A percentile compares a stretch with the other conserved stretches of the same genome.
These are phyloP conservation scores for Polychytrium aggregatum DNA, from an alignment of 192 early-diverging fungal genomes.

Conservation along the genomic window DNA sequence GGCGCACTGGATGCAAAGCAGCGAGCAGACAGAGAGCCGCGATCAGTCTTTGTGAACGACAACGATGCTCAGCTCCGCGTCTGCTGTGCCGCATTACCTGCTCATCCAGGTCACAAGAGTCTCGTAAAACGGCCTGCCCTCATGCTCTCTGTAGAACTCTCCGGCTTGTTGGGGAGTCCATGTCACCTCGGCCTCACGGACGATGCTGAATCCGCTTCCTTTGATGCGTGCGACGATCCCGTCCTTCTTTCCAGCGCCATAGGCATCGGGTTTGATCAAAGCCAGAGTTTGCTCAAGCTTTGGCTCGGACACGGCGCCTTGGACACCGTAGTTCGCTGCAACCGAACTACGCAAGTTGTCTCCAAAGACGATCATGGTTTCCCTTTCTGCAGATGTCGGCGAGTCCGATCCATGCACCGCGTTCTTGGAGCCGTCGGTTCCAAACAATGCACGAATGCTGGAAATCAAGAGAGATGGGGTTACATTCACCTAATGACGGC, in stretches of 20 bases:
- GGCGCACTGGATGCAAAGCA: constrained; percentile 19
- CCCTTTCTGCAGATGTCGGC: constrained; percentile 13
- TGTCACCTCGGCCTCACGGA: constrained; percentile 25
- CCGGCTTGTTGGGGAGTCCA: constrained; percentile 18
- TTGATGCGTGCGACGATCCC: constrained; percentile 28
- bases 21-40: constrained; percentile 26
- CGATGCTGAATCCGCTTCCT: constrained; percentile 24
- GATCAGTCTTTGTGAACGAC: neutral
- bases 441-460: constrained; percentile 28
- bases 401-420: constrained; percentile 39
- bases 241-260: constrained; percentile 26
- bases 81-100: constrained; percentile 15
- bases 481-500: too few species aligned
- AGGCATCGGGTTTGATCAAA: constrained; percentile 44
- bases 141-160: constrained; percentile 39
- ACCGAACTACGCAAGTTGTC: constrained; percentile 7
- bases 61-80: neutral
- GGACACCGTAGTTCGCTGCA: constrained; percentile 12
- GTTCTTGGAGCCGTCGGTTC: constrained; percentile 28
- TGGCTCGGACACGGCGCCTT: constrained; percentile 5
- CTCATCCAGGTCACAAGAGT: constrained; percentile 43
- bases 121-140: constrained; percentile 25
- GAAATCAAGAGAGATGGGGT: neutral
- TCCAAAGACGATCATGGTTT: constrained; percentile 29
- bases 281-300: constrained; percentile 31